phyloP scores from a whole-genome alignment of 2,329 filamentous ascomycete genomes.

The Phyllosticta citrichinensis region DNA sequence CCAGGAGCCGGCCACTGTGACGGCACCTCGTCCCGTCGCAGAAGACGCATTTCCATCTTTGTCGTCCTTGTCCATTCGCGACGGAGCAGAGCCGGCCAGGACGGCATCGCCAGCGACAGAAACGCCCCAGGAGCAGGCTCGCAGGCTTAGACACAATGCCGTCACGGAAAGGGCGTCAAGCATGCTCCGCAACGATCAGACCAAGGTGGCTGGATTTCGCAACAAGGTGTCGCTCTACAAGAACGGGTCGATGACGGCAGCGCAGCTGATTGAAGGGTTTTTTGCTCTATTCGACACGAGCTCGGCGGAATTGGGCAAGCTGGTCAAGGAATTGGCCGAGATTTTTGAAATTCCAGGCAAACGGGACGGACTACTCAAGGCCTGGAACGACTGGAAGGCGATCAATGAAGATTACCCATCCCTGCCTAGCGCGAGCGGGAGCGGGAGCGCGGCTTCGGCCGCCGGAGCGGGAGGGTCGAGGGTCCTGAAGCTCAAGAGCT shows the following conservation, averaged over 20 bases:
- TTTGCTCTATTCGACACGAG: constrained; percentile 79
- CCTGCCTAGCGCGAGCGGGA: constrained; percentile 58
- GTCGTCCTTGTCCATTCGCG: constrained; percentile 4
- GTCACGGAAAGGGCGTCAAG: constrained; percentile 79
- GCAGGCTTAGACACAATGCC: constrained; percentile 66
- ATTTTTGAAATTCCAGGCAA: constrained; percentile 79
- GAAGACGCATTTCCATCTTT: constrained; percentile 8
- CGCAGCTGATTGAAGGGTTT: constrained; percentile 75
- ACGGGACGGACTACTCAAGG: constrained; percentile 61
- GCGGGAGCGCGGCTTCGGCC: constrained; percentile 44
- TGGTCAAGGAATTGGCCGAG: constrained; percentile 85
- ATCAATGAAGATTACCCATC: constrained; percentile 95
- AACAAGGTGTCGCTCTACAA: constrained; percentile 69
- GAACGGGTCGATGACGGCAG: constrained; percentile 56
- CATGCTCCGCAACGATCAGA: constrained; percentile 65
- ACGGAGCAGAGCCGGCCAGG: constrained; percentile 8
- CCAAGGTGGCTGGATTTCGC: constrained; percentile 71
- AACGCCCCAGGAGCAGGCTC: constrained; percentile 70
- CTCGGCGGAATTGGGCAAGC: constrained; percentile 71
- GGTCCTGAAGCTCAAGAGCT: constrained; percentile 59
- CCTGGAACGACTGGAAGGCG: constrained; percentile 91
- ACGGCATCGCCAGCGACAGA: constrained; percentile 27
- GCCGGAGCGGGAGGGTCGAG: constrained; percentile 44
- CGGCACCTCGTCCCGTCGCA: constrained; percentile 25
- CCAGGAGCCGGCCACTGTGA: constrained; percentile 28